Evolutionary conservation across 345 rosid species (phyloP).

Genomic region (Laguncularia racemosa): DNA sequence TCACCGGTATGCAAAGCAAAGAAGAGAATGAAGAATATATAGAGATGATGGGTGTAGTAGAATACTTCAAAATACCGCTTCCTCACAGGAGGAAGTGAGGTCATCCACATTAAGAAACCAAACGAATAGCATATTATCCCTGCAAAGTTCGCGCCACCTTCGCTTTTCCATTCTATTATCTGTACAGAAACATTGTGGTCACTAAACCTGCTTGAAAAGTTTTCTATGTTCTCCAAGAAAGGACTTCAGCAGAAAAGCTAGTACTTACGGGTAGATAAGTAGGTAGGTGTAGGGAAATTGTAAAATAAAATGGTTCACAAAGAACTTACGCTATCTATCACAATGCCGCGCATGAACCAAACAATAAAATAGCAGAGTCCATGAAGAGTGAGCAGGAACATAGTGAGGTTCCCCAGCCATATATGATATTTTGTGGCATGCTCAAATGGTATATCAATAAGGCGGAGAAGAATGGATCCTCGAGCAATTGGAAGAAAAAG

Average conservation of each 20-base stretch:
- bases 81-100: conserved; percentile 31
- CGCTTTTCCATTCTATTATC: conserved; percentile 33
- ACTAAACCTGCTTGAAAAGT: not conserved
- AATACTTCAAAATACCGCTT: conserved; percentile 35
- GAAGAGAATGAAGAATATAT: conserved; percentile 35
- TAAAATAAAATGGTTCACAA: not conserved
- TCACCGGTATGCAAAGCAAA: conserved; percentile 41
- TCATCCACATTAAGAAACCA: conserved; percentile 39
- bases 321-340: conserved; percentile 7
- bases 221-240: not conserved
- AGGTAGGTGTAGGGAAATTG: too few species aligned
- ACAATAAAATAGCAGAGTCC: conserved; percentile 19
- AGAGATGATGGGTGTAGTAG: conserved; percentile 48
- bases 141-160: conserved; percentile 30
- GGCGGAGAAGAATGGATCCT: conserved; percentile 23
- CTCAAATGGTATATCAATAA: conserved; percentile 17
- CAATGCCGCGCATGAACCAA: conserved; percentile 15
- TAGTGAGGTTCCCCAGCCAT: conserved; percentile 27
- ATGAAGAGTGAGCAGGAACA: conserved; percentile 22
- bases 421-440: conserved; percentile 24
- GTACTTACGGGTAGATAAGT: not conserved
- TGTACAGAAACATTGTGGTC: conserved; percentile 8
- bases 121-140: conserved; percentile 32
- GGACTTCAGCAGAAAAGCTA: not conserved
- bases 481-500: conserved; percentile 24